Base-by-base conservation (phyloP, 148 eudicot genomes). In the Rhododendron kiyosumense region DNA sequence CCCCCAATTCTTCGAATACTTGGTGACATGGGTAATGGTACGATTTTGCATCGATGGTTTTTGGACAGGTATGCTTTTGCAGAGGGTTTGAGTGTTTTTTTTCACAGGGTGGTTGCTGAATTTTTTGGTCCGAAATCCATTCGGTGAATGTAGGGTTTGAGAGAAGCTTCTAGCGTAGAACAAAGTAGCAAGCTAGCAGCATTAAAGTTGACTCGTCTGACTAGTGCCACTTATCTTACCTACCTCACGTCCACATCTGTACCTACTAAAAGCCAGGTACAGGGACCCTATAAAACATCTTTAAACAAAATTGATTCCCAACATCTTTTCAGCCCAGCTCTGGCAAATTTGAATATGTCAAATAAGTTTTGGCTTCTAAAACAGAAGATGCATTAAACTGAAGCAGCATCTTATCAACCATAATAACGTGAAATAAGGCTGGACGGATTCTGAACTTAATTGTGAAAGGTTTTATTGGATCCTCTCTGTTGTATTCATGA, bases 121-220 rank as follows among this genome's bases (percentile, higher is more conserved):
- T 45, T 45, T 73, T 73, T 45, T 78, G 52, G 11, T n/a, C 36
- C 9, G 0, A 14, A 79, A 79, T 51, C 36, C 28, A 2, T 79
- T 48, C 8, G 5, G 61, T 28, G 36, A 46, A 11, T 79, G 7
- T 51, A 22, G 57, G 57, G 59, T 79, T 46, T 79, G 20, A 48
- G 3, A 79, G 82, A 79, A 51, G 82, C 82, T 46, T 79, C 30
- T 48, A 48, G 82, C 24, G 32, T 26, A 26, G 61, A 7, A 79
- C 18, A 46, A 48, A 48, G 59, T 22, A 46, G 36, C 51, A 78
- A 49, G 51, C 36, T 9, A 46, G 11, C 30, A 45, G 52, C 51
- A 71, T 78, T 78, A 24, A 22, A 78, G 81, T 78, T 78, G 81
- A 78, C 17, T 78, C 1, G n/a, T 78, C 34, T 79, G 81, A 48